Conservation (phyloP, 2,329 filamentous ascomycete species). For the Xylaria hypoxylon region DNA sequence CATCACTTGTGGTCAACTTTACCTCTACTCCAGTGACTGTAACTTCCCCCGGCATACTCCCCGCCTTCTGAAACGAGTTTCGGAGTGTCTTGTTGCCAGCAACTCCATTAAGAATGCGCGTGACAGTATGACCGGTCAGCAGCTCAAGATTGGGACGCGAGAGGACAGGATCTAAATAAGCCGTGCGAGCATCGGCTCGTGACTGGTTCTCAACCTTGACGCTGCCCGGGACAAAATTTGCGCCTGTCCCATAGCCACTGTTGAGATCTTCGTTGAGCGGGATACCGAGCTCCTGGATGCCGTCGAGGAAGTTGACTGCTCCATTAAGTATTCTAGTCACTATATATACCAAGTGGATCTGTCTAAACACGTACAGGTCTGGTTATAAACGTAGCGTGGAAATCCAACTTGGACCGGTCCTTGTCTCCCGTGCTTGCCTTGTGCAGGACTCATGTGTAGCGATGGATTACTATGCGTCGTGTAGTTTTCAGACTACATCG, state of each 20-base stretch:
- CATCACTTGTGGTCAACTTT: slow-evolving; percentile 30
- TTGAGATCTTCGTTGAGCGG: slow-evolving; percentile 53
- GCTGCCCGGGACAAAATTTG: slow-evolving; percentile 54
- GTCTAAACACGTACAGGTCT: slow-evolving; percentile 51
- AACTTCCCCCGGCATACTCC: slow-evolving; percentile 26
- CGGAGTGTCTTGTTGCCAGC: slow-evolving; percentile 30
- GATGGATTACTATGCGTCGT: slow-evolving; percentile 44
- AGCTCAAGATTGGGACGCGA: slow-evolving; percentile 55
- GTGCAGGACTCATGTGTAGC: slow-evolving; percentile 46
- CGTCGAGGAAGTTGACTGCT: slow-evolving; percentile 54
- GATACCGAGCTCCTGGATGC: slow-evolving; percentile 54
- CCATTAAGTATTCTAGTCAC: slow-evolving; percentile 29
- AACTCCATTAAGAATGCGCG: slow-evolving; percentile 51
- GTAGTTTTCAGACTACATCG: slow-evolving; percentile 54
- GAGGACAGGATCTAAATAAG: slow-evolving; percentile 55
- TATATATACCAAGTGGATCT: too few relatives aligned
- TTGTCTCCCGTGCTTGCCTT: slow-evolving; percentile 49
- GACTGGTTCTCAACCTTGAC: slow-evolving; percentile 56
- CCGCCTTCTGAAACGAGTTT: slow-evolving; percentile 31
- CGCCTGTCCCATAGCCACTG: slow-evolving; percentile 53
- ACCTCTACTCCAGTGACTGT: slow-evolving; percentile 55
- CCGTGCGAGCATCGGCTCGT: slow-evolving; percentile 55
- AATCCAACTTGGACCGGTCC: slow-evolving; percentile 56
- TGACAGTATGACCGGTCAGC: slow-evolving; percentile 55
- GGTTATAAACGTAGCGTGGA: slow-evolving; percentile 55